Evolutionary conservation across 805 yeast genomes (phyloP), one percentile per base, ranked within the genome.

Genomic region (Lipomyces japonicus): DNA sequence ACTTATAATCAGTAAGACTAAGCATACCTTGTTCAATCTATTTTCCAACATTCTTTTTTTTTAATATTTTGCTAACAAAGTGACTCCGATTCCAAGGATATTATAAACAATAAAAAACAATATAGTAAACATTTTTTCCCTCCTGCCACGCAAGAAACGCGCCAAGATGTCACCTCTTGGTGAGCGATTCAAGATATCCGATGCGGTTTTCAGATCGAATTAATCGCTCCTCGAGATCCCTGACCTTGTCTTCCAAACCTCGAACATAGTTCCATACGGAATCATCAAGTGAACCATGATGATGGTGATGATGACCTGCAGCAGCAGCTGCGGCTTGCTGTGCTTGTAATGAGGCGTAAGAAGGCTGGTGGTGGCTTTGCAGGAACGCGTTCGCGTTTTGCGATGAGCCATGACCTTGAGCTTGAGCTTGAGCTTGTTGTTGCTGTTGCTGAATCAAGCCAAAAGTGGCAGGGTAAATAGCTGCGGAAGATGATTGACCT

Each of bases 181-280:
- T 22, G 44, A 52, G n/a, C 24, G 50, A 50, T 42, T 55, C 59
- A 9, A 48, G 32, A 19, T 37, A 44, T 6, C 60, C 51, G 22
- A 64, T 46, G 19, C 69, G 56, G 39, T 58, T 59, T 40, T 66
- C 70, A 9, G 67, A 50, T n/a, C 61, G 57, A 34, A 57, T 56
- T 30, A 66, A 42, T n/a, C 68, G 61, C 21, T 63, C 66, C 46
- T 67, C 70, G 18, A 64, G 49, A 21, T 58, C 58, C 16, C 63
- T 51, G 21, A 67, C 46, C 5, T 65, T 59, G 18, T 61, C 59
- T 42, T 67, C 69, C 32, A 67, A 55, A 30, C 58, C 48, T 28
- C 63, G 57, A 12, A 64, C 63, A 38, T 60, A 41, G 14, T 51
- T 42, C 60, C 58, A 53, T 31, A 56, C 48, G 23, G 43, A 43